Evolutionary conservation across 1,284 basidiomycete genomes (phyloP), one percentile per base, ranked within the genome.

Genomic region (Exobasidium cylindrosporum): DNA sequence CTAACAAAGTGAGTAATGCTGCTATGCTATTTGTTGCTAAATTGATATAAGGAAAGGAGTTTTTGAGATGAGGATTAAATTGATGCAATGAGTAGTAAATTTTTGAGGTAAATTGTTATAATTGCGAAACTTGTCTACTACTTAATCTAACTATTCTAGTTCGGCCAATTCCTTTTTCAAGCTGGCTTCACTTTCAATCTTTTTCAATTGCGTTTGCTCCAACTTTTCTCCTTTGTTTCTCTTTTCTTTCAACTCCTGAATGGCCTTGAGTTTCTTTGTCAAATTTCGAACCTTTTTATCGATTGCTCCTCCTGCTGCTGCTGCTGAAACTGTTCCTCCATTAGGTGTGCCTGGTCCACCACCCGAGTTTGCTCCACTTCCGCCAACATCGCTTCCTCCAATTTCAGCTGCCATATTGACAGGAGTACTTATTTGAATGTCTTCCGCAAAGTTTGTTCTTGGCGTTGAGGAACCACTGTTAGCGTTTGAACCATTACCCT

Each of bases 221-320:
- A 97, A 84, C 61, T 88, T 85, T 80, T 97, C 93, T 1, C 94
- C 94, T 52, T 88, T 86, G 73, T 86, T 87, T 28, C 87, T 85
- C 82, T 92, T 91, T 73, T 91, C 89, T 83, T 96, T 96, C 59
- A 97, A 85, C 75, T 97, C 93, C 35, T 95, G 91, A 70, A 96
- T 96, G 13, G 92, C 93, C 81, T 95, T 68, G 62, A 91, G 90
- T 88, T 96, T 95, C 85, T 97, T 97, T 77, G 86, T 92, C 78
- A 97, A 75, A 80, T 95, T 96, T 69, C 94, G 84, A 78, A 81
- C 67, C 70, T 81, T 82, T 69, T 83, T 83, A 56, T 83, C 82
- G 23, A 68, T 31, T 7, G 67, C 69, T 1, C 68, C 69, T 30
- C 32, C 47, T 40, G 10, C 35, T 17, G 10, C 35, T 10, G 68